Evolutionary conservation across 345 rosid species (phyloP), one percentile per base, ranked within the genome.

Genomic region (Mangifera indica): DNA sequence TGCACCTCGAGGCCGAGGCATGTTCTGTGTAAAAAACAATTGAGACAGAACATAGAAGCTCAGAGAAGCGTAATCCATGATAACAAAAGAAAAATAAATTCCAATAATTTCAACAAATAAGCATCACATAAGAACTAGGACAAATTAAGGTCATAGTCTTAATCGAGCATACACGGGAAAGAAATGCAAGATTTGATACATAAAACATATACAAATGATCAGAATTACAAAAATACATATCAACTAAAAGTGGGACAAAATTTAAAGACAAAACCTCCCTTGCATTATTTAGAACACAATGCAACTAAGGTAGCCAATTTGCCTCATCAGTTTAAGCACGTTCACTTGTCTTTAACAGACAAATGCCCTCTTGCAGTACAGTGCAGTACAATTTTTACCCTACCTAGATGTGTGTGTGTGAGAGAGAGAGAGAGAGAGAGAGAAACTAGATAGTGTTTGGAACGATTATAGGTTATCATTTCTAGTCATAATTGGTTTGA

Each of bases 1-100:
- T 37, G 97, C 98, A 79, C 98, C 99, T 83, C 98, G 88, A 61
- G 98, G 99, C 67, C 97, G 87, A 68, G 99, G 99, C 99, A 96
- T 96, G 80, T 89, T 93, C 99, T 96, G 84, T 62, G 26, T 32
- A 69, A 75, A 74, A 69, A 75, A 74, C 66, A 76, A 74, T 69
- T 80, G 24, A 49, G 59, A 32, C 17, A 42, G 62, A 18, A 69
- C 17, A 26, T 53, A 51, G 34, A 65, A 56, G 49, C 46, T 20
- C 17, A 69, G 18, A 24, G 45, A 24, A 25, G 24, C 0, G 70
- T n/a, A 64, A 55, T 72, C 18, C 12, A 44, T 46, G 73, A 48
- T 59, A n/a, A 32, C 2, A 44, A 46, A 49, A 46, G 12, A 48
- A 66, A 17, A 26, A 60, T 5, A 60, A 29, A 46, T 7, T 13